These are phyloP conservation scores for Hortaea werneckii DNA, from an alignment of 2,329 filamentous ascomycete species.

Conservation along the genomic window DNA sequence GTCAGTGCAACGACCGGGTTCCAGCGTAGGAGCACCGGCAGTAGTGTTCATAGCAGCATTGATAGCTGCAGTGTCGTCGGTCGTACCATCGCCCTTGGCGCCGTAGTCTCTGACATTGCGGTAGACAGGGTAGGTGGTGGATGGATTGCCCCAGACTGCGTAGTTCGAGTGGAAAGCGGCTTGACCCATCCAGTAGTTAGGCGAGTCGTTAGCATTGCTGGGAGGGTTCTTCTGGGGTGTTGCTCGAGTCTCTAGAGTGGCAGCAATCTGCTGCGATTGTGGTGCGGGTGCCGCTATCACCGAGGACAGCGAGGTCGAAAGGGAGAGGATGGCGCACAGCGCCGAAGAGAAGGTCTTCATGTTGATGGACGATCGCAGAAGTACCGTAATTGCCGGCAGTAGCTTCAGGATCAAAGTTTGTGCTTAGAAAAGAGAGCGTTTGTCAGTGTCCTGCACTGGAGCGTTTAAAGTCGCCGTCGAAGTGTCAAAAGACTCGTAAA, in stretches of 20 bases:
- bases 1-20: slow-evolving; percentile 38
- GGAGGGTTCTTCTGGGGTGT: slow-evolving; percentile 10
- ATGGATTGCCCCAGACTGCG: slow-evolving; percentile 50
- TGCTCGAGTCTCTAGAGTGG: slow-evolving; percentile 12
- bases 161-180: slow-evolving; percentile 57
- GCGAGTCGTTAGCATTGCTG: slow-evolving; percentile 12
- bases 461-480: background rate
- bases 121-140: slow-evolving; percentile 50
- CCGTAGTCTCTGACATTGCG: slow-evolving; percentile 38
- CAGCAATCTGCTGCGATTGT: slow-evolving; percentile 2
- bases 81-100: slow-evolving; percentile 48
- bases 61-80: slow-evolving; percentile 50
- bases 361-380: slow-evolving; percentile 9
- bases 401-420: background rate
- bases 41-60: slow-evolving; percentile 34
- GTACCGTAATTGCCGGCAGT: slow-evolving; percentile 13
- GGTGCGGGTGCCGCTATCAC: slow-evolving; percentile 6
- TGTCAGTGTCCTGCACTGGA: slow-evolving; percentile 10
- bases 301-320: slow-evolving; percentile 9
- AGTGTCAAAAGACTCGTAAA: background rate
- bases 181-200: slow-evolving; percentile 60
- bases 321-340: slow-evolving; percentile 18
- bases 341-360: slow-evolving; percentile 17
- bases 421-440: slow-evolving; percentile 3
- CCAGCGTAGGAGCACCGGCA: slow-evolving; percentile 12